Conservation (phyloP, 2,329 filamentous ascomycete species). For the Colletotrichum cordylinicola region DNA sequence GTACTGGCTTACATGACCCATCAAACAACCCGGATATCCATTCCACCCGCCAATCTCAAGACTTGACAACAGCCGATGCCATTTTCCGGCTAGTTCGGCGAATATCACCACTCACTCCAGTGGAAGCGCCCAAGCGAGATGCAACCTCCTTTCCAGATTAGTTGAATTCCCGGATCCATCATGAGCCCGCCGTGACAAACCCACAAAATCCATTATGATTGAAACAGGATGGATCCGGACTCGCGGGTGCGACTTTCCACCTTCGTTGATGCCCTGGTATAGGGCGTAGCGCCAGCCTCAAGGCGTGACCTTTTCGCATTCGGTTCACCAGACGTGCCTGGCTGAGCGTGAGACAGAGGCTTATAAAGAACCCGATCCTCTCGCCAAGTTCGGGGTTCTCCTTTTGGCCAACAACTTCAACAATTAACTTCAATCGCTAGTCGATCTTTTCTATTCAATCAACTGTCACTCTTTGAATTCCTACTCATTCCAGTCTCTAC, state of each 20-base stretch:
- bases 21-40: background rate
- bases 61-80: background rate
- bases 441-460: background rate
- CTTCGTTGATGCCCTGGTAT: background rate
- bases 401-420: background rate
- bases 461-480: background rate
- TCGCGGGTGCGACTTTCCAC: background rate
- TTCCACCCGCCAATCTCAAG: background rate
- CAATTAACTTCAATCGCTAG: background rate
- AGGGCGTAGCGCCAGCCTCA: background rate
- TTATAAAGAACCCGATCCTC: background rate
- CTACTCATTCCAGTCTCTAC: background rate
- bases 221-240: background rate
- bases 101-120: background rate
- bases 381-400: background rate
- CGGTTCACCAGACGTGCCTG: background rate
- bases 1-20: background rate
- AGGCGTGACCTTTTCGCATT: background rate
- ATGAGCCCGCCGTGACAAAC: background rate
- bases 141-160: background rate
- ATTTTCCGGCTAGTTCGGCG: background rate
- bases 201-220: background rate
- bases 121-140: background rate
- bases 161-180: background rate
- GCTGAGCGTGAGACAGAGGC: background rate